These are phyloP conservation scores for Vigna trinervia DNA, from an alignment of 306 rosid species.

Conservation along the genomic window DNA sequence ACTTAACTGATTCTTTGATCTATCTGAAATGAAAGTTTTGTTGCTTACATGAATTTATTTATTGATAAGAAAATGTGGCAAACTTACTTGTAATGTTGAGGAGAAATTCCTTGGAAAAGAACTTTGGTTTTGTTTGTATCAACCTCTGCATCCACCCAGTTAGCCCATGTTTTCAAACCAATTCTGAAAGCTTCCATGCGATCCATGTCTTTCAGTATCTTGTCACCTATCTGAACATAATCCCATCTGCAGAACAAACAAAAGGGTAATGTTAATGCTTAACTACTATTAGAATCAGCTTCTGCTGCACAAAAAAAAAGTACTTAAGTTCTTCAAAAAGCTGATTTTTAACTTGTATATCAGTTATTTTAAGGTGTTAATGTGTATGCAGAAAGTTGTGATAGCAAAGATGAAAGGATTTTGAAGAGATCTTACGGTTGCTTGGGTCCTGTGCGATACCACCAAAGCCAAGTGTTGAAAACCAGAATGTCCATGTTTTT, in stretches of 20 bases:
- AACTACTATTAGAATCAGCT: background rate
- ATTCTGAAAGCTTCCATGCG: constrained; percentile 66
- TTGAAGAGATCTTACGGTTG: constrained; percentile 60
- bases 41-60: constrained; percentile 1
- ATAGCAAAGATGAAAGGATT: background rate
- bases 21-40: no score
- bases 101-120: constrained; percentile 75
- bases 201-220: constrained; percentile 65
- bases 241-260: constrained; percentile 64
- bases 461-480: constrained; percentile 90
- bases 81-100: constrained; percentile 69
- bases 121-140: constrained; percentile 58
- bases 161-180: constrained; percentile 74
- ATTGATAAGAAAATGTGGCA: background rate
- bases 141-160: constrained; percentile 62
- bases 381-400: no score
- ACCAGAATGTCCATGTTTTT: constrained; percentile 67
- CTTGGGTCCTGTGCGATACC: constrained; percentile 62
- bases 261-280: background rate
- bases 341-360: no score
- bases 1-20: no score
- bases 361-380: no score
- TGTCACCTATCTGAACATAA: constrained; percentile 60
- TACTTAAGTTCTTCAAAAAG: background rate
- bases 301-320: background rate